Conservation (phyloP, 2,329 filamentous ascomycete genomes). For the Helotiales sp. region DNA sequence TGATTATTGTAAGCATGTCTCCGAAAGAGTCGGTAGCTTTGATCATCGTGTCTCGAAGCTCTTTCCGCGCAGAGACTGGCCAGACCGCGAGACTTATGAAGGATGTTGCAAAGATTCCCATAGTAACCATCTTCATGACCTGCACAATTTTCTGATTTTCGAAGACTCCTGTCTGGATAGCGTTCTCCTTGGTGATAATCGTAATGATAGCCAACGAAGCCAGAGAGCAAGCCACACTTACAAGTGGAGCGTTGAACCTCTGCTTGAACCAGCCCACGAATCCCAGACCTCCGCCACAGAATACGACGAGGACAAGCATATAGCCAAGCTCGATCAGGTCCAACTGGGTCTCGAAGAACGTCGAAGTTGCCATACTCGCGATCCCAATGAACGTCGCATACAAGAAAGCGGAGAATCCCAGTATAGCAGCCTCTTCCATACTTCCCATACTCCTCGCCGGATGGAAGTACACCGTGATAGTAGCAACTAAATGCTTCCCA, state of each 20-base stretch:
- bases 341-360: conserved; percentile 69
- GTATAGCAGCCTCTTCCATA: conserved; percentile 82
- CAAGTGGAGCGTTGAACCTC: conserved; percentile 72
- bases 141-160: conserved; percentile 80
- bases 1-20: conserved; percentile 79
- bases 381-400: conserved; percentile 78
- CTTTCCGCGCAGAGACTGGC: conserved; percentile 72
- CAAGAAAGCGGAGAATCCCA: conserved; percentile 74
- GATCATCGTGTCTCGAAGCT: conserved; percentile 72
- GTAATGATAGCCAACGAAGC: conserved; percentile 88
- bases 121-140: conserved; percentile 79
- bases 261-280: conserved; percentile 89
- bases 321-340: conserved; percentile 72
- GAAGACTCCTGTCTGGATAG: conserved; percentile 79
- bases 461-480: conserved; percentile 93
- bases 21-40: conserved; percentile 74
- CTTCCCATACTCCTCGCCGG: conserved; percentile 82
- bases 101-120: conserved; percentile 73
- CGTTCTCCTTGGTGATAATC: conserved; percentile 86
- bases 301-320: conserved; percentile 75
- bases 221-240: conserved; percentile 83
- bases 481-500: conserved; percentile 91
- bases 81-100: conserved; percentile 75
- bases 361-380: conserved; percentile 84
- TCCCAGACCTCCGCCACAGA: conserved; percentile 82